Evolutionary conservation across 129 eudicot species (phyloP), one percentile per base, ranked within the genome.

Genomic region (Ambrosia artemisiifolia): DNA sequence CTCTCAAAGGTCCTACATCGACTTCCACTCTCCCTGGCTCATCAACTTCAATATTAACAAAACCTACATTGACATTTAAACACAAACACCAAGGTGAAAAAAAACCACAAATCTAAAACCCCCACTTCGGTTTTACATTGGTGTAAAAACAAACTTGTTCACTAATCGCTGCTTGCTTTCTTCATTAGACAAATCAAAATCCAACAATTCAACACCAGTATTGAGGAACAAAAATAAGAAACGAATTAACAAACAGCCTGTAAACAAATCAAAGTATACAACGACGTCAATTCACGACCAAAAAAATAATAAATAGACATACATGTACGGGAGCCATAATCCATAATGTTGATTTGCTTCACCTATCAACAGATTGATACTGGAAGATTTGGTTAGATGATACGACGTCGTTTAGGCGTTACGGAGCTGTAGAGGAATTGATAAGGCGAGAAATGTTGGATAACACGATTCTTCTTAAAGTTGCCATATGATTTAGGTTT

Each of bases 91-190:
- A n/a, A n/a, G n/a, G n/a, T n/a, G n/a, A n/a, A n/a, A n/a, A n/a
- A n/a, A n/a, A n/a, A n/a, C n/a, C n/a, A n/a, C n/a, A n/a, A n/a
- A n/a, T n/a, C n/a, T n/a, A n/a, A n/a, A n/a, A n/a, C n/a, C n/a
- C n/a, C n/a, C n/a, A n/a, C n/a, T n/a, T n/a, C n/a, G n/a, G n/a
- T n/a, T n/a, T n/a, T n/a, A n/a, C n/a, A n/a, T n/a, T n/a, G n/a
- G n/a, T n/a, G n/a, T n/a, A 24, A 24, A 24, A 24, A 24, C 28
- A 24, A 24, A 85, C 93, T 92, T 88, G 79, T 88, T 91, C 62
- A 75, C 78, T 44, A 91, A 71, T 2, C 73, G 82, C 71, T 95
- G 77, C 71, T 82, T 91, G 78, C 86, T 88, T 84, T 91, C 97
- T 73, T 84, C 84, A 72, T 81, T 60, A 47, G 92, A 83, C 60